Evolutionary conservation across 345 rosid genomes (phyloP).

Genomic region (Zanthoxylum bungeanum): DNA sequence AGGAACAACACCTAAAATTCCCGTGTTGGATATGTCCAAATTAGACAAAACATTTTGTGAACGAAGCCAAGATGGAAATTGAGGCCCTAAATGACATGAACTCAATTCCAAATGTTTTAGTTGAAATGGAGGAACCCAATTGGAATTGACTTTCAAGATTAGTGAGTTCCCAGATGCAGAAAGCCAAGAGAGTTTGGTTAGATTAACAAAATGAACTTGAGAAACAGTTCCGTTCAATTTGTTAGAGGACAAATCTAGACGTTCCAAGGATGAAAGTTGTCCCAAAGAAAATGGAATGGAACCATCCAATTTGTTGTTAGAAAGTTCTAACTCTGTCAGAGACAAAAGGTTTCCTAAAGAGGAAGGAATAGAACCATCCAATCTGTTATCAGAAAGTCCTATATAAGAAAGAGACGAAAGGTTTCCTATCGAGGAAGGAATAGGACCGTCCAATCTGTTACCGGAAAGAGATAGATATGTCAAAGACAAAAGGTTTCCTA

Average conservation of each 20-base stretch:
- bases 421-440: background rate
- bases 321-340: background rate
- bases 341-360: background rate
- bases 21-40: conserved; percentile 27
- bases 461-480: background rate
- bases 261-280: background rate
- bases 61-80: conserved; percentile 32
- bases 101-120: background rate
- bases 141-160: conserved; percentile 7
- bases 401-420: background rate
- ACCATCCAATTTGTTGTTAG: background rate
- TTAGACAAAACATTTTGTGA: background rate
- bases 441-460: background rate
- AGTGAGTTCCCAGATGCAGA: conserved; percentile 21
- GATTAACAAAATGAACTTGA: conserved; percentile 25
- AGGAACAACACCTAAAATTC: conserved; percentile 21
- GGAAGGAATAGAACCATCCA: background rate
- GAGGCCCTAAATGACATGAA: conserved; percentile 25
- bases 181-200: conserved; percentile 9
- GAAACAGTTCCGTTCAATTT: background rate
- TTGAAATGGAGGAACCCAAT: conserved; percentile 32
- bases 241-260: background rate
- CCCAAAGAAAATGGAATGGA: background rate
- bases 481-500: background rate
- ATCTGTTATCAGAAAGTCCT: background rate